Percentiles rank a stretch among this genome's conserved stretches.
Conservation (phyloP, 2,329 filamentous ascomycete species). For the Neofusicoccum ribis region DNA sequence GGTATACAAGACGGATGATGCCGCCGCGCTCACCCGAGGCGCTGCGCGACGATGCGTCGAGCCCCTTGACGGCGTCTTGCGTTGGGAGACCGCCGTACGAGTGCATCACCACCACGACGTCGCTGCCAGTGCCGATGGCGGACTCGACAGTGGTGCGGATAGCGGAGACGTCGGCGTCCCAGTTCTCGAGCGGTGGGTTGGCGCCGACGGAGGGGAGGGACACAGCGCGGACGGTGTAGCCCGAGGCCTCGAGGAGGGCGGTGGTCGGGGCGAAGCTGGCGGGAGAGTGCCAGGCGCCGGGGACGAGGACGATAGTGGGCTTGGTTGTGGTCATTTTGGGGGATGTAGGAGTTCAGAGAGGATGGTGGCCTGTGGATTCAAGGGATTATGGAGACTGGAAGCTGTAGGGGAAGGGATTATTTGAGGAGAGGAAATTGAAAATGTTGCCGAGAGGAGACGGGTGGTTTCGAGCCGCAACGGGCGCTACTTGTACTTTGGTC, state of each 20-base stretch:
- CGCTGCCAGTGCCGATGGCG: slow-evolving; percentile 34
- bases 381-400: background rate
- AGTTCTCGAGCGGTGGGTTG: slow-evolving; percentile 29
- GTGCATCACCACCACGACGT: slow-evolving; percentile 47
- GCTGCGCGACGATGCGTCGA: background rate
- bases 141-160: slow-evolving; percentile 36
- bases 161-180: slow-evolving; percentile 35
- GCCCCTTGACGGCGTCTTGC: slow-evolving; percentile 29
- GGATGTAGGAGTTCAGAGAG: background rate
- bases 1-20: slow-evolving; percentile 3
- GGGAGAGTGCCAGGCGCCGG: slow-evolving; percentile 41
- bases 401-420: too few species aligned
- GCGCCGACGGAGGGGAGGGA: slow-evolving; percentile 33
- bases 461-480: too few species aligned
- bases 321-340: slow-evolving; percentile 23
- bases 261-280: slow-evolving; percentile 29
- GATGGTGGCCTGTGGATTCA: background rate
- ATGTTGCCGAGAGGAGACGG: too few species aligned
- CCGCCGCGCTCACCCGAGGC: background rate
- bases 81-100: slow-evolving; percentile 48
- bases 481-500: too few species aligned
- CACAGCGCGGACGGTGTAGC: slow-evolving; percentile 32
- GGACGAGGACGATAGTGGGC: slow-evolving; percentile 39
- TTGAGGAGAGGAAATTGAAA: too few species aligned
- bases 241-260: slow-evolving; percentile 30